These are phyloP conservation scores for Cupressus sempervirens DNA, from an alignment of 75 land plant species.

Conservation along the genomic window DNA sequence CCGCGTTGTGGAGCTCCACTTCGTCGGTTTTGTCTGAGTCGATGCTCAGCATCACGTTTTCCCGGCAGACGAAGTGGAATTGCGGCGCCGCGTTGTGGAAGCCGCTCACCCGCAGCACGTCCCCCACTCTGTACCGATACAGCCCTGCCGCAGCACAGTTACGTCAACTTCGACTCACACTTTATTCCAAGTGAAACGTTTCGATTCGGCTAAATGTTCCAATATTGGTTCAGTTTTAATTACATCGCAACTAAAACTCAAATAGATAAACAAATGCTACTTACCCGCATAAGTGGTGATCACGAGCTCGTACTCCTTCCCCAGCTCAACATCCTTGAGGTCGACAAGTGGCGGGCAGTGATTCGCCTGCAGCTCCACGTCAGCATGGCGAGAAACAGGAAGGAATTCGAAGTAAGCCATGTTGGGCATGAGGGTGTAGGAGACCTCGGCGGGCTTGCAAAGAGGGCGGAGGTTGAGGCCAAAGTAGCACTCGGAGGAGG, in stretches of 20 bases:
- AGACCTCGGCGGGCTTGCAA: constrained; percentile 52
- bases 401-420: constrained; percentile 89
- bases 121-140: constrained; percentile 53
- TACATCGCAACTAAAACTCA: too few relatives aligned
- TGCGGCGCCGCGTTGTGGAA: constrained; percentile 72
- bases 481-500: constrained; percentile 14
- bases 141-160: too few relatives aligned
- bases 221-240: too few relatives aligned
- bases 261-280: too few relatives aligned
- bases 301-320: constrained; percentile 87
- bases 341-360: constrained; percentile 26
- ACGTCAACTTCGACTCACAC: neutral
- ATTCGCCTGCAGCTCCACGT: neutral
- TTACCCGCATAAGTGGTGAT: constrained; percentile 85
- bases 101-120: constrained; percentile 63
- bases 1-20: constrained; percentile 70
- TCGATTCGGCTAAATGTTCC: too few relatives aligned
- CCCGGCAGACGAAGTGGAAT: constrained; percentile 40
- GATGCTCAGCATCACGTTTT: constrained; percentile 38
- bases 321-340: constrained; percentile 61
- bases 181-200: too few relatives aligned
- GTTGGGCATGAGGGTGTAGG: constrained; percentile 51
- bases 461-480: constrained; percentile 67
- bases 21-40: constrained; percentile 84
- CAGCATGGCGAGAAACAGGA: constrained; percentile 26